phyloP scores from a whole-genome alignment of 1,284 basidiomycete species.

The Phellinidium pouzarii region DNA sequence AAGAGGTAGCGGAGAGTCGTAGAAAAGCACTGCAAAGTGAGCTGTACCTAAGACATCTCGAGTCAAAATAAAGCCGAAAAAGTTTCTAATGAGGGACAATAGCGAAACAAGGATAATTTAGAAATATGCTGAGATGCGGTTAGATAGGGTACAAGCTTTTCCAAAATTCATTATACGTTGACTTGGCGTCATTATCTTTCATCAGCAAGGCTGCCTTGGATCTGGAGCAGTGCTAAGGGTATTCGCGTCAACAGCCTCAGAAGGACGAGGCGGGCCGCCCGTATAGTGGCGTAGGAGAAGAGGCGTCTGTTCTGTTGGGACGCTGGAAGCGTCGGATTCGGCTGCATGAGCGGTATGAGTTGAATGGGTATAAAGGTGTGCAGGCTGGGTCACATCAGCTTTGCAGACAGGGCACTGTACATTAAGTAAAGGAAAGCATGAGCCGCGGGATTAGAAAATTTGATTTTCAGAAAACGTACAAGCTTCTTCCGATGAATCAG shows the following conservation, averaged over 20 bases:
- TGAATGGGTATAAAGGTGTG: constrained; percentile 13
- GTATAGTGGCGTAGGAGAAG: constrained; percentile 24
- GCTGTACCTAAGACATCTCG: too few relatives aligned
- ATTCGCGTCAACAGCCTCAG: background rate
- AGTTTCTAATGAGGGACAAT: too few relatives aligned
- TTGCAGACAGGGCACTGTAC: constrained; percentile 82
- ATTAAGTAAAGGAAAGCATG: constrained; percentile 12
- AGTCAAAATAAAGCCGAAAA: too few relatives aligned
- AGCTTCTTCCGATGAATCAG: constrained; percentile 84
- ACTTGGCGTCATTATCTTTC: background rate
- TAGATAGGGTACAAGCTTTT: background rate
- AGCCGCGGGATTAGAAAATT: background rate
- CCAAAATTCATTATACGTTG: background rate
- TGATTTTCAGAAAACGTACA: constrained; percentile 40
- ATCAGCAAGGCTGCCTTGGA: background rate
- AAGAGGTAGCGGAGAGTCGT: too few relatives aligned
- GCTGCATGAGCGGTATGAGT: constrained; percentile 15
- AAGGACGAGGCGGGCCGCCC: background rate
- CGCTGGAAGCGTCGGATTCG: constrained; percentile 6
- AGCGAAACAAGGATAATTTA: too few relatives aligned
- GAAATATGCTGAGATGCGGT: background rate
- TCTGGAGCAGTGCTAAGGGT: background rate
- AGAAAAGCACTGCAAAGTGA: too few relatives aligned
- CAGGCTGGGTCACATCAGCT: constrained; percentile 74
- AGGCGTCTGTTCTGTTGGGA: constrained; percentile 32